Conservation (phyloP, 345 rosid genomes). For the Erucastrum elatum region DNA sequence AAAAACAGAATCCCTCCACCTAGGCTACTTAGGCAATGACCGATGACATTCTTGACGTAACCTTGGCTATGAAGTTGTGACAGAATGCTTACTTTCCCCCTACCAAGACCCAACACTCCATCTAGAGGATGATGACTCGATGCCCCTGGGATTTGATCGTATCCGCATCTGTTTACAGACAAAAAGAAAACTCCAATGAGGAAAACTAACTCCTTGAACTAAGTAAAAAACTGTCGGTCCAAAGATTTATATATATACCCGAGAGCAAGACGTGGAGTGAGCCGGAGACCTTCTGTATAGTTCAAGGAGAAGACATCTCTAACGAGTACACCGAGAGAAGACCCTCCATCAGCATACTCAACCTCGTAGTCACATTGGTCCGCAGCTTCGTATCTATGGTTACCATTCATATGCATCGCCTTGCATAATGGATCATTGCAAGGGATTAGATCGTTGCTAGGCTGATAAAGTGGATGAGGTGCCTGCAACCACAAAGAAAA, state of each 20-base stretch:
- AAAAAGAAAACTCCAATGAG: slow-evolving; percentile 14
- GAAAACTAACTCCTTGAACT: neutral
- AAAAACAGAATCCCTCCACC: slow-evolving; percentile 94
- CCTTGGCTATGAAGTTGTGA: slow-evolving; percentile 79
- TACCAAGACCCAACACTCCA: slow-evolving; percentile 96
- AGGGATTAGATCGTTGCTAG: slow-evolving; percentile 60
- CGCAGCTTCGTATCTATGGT: slow-evolving; percentile 55
- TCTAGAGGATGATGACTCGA: slow-evolving; percentile 80
- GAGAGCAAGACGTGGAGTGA: slow-evolving; percentile 67
- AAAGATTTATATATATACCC: slow-evolving; percentile 51
- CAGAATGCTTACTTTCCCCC: slow-evolving; percentile 71
- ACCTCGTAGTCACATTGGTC: slow-evolving; percentile 90
- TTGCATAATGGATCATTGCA: slow-evolving; percentile 77
- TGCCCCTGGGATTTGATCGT: slow-evolving; percentile 69
- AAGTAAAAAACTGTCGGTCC: neutral
- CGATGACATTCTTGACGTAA: slow-evolving; percentile 65
- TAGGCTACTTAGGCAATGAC: slow-evolving; percentile 79
- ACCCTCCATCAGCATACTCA: slow-evolving; percentile 90
- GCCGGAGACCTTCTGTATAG: slow-evolving; percentile 52
- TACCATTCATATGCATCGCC: slow-evolving; percentile 59
- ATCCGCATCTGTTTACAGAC: slow-evolving; percentile 69
- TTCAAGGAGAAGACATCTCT: slow-evolving; percentile 69
- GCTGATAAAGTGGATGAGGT: slow-evolving; percentile 85
- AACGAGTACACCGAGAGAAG: slow-evolving; percentile 88
- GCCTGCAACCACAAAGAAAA: slow-evolving; percentile 49